phyloP scores from a whole-genome alignment of 345 rosid genomes.

The Lumnitzera littorea region DNA sequence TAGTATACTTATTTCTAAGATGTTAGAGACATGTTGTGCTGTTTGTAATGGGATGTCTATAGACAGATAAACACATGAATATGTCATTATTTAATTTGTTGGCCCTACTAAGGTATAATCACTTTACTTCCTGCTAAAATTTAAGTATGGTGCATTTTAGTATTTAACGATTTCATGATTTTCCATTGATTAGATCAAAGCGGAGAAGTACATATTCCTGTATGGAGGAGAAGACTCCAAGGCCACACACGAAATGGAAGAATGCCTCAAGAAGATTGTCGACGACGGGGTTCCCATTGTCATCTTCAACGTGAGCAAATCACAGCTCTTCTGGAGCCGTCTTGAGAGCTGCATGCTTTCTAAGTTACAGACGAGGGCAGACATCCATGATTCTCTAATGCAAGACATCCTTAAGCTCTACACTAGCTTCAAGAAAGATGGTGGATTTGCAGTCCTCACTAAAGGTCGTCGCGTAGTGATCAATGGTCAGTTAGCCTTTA shows the following conservation, averaged over 20 bases:
- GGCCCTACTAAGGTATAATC: no score
- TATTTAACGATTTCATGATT: no score
- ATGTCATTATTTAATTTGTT: no score
- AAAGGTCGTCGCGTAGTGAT: conserved; percentile 6
- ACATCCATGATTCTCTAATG: conserved; percentile 1
- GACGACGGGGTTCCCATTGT: background rate
- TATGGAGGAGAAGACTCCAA: conserved; percentile 14
- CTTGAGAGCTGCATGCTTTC: conserved; percentile 7
- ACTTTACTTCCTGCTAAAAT: no score
- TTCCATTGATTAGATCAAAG: conserved; percentile 1
- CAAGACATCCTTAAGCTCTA: conserved; percentile 8
- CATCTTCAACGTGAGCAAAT: background rate
- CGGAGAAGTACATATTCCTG: conserved; percentile 2
- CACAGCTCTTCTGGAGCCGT: conserved; percentile 5
- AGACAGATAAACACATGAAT: no score
- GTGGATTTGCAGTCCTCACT: conserved; percentile 3
- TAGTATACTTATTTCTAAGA: no score
- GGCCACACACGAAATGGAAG: background rate
- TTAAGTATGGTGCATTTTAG: no score
- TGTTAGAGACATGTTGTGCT: no score
- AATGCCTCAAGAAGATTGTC: background rate
- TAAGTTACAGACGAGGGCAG: background rate
- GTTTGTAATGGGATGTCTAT: no score
- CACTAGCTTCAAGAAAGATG: conserved; percentile 10
- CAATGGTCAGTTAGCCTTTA: background rate